These are phyloP conservation scores for Lachancea quebecensis DNA, from an alignment of 805 yeast species.

Conservation along the genomic window DNA sequence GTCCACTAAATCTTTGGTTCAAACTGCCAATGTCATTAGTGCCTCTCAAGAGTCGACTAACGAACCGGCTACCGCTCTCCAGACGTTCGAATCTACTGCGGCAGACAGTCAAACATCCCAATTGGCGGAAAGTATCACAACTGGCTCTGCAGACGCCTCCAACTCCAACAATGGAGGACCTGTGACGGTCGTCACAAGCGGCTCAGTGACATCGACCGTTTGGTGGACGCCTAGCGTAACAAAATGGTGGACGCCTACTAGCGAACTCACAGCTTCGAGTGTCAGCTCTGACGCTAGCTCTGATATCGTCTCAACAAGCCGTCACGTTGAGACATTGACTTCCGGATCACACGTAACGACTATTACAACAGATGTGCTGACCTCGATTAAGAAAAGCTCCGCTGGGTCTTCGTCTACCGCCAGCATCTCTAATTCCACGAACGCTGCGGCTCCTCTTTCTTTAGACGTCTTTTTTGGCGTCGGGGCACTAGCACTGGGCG, in stretches of 20 bases:
- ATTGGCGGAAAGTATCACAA: too few relatives aligned
- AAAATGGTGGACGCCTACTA: slow-evolving; percentile 10
- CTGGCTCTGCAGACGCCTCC: slow-evolving; percentile 12
- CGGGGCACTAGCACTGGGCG: slow-evolving; percentile 17
- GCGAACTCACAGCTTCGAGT: slow-evolving; percentile 10
- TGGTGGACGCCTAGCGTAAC: slow-evolving; percentile 26
- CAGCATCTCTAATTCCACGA: slow-evolving; percentile 13
- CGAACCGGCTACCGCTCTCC: slow-evolving; percentile 1
- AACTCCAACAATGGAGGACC: slow-evolving; percentile 13
- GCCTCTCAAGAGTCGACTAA: neutral
- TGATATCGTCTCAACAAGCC: neutral
- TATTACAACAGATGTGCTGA: neutral
- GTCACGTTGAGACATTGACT: neutral
- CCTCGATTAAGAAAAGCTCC: neutral
- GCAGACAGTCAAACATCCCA: neutral
- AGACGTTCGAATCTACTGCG: neutral
- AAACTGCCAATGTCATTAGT: slow-evolving; percentile 8
- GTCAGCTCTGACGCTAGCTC: neutral
- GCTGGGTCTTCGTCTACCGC: slow-evolving; percentile 7
- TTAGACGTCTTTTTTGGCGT: slow-evolving; percentile 8
- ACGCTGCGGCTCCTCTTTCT: slow-evolving; percentile 11
- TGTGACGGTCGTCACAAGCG: slow-evolving; percentile 19
- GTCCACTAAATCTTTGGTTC: slow-evolving; percentile 1
- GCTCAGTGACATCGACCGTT: slow-evolving; percentile 20
- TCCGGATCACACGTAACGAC: slow-evolving; percentile 3